Conservation (phyloP, 805 yeast species). For the Yamadazyma olivae region DNA sequence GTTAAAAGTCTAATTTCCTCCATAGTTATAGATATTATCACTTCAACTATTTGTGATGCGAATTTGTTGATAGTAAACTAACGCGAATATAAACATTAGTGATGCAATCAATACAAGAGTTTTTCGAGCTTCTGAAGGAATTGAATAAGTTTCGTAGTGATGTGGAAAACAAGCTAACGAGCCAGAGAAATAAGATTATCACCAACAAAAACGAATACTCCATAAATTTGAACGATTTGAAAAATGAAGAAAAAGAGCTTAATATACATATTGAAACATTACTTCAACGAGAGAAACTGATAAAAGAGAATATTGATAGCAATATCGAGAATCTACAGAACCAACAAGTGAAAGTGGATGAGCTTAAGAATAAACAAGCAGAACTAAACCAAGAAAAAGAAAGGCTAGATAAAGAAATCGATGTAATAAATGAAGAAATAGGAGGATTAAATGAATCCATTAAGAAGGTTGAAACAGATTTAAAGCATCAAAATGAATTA, state of each 20-base stretch:
- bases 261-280: constrained; percentile 27
- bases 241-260: constrained; percentile 27
- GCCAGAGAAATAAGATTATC: constrained; percentile 29
- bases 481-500: constrained; percentile 41
- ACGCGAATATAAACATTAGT: constrained; percentile 1
- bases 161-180: constrained; percentile 7
- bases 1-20: constrained; percentile 52
- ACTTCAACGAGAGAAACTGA: constrained; percentile 21
- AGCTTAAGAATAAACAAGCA: constrained; percentile 31
- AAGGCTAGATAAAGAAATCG: constrained; percentile 24
- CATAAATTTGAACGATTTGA: constrained; percentile 26
- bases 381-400: constrained; percentile 18
- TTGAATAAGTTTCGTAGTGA: constrained; percentile 10
- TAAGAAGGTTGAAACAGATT: constrained; percentile 26
- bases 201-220: constrained; percentile 31
- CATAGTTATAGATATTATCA: neutral
- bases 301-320: constrained; percentile 23
- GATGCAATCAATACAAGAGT: constrained; percentile 10
- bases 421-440: constrained; percentile 13
- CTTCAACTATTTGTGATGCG: too few species aligned
- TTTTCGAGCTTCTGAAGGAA: constrained; percentile 9
- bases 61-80: neutral
- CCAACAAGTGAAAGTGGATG: constrained; percentile 34
- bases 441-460: constrained; percentile 15
- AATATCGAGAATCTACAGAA: constrained; percentile 21